Percentiles rank a stretch among this genome's conserved stretches.
Evolutionary conservation across 1,139 yeast species (phyloP).

Genomic region (Suhomyces coccinellae): DNA sequence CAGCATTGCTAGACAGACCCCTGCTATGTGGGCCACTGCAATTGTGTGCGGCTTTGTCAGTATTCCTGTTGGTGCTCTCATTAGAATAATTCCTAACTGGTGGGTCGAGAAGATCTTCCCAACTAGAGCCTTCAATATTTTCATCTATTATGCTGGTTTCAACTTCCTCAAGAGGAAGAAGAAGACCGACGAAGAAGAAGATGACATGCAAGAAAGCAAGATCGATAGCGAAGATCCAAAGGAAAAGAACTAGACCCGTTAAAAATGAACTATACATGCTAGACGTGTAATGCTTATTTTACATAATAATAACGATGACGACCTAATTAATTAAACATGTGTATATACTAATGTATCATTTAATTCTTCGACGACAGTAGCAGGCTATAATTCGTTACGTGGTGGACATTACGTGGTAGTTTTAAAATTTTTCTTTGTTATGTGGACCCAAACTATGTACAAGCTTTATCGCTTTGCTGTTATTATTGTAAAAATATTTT

Average conservation of each 20-base stretch:
- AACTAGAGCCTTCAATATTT: slow-evolving; percentile 47
- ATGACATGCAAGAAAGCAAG: slow-evolving; percentile 1
- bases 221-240: not conserved
- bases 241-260: not conserved
- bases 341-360: not conserved
- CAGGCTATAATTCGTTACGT: not conserved
- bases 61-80: slow-evolving; percentile 72
- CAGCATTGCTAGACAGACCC: slow-evolving; percentile 73
- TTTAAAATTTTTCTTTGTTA: no score
- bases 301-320: not conserved
- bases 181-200: slow-evolving; percentile 12
- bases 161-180: slow-evolving; percentile 41
- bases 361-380: not conserved
- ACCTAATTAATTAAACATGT: not conserved
- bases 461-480: no score
- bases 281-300: not conserved
- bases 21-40: slow-evolving; percentile 89
- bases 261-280: not conserved
- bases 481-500: no score
- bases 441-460: no score
- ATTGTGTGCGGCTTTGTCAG: slow-evolving; percentile 79
- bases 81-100: slow-evolving; percentile 80
- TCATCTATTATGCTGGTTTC: slow-evolving; percentile 51
- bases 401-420: no score
- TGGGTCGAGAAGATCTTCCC: slow-evolving; percentile 77